Base-by-base conservation (phyloP, 2,329 filamentous ascomycete genomes). In the Ramichloridium luteum region DNA sequence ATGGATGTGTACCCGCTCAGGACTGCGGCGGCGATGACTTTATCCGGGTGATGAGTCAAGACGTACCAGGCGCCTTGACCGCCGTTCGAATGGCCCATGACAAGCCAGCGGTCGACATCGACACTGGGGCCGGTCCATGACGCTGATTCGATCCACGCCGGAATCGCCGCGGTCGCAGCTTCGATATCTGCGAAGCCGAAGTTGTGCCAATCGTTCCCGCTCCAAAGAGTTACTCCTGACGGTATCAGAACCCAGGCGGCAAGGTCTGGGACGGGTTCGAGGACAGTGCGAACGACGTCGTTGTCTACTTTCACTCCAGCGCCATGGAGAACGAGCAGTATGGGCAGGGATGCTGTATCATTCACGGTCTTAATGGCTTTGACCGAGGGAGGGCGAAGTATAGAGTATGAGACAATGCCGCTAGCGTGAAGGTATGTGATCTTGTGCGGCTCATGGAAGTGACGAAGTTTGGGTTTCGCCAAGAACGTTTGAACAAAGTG, bases 171-270 rank as follows among this genome's bases (percentile, higher is more conserved):
- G 4, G 72, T 48, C 3, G 68, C 67, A 40, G 66, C 65, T 50
- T 71, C 59, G 16, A 69, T 58, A 48, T 75, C 71, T 13, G 63
- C 56, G 40, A 67, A 64, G 1, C 70, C 70, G 68, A 69, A 74
- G 4, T 56, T 62, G 45, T 74, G 71, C 71, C 71, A 74, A 43
- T 74, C 71, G 48, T 75, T 70, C 14, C 65, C 64, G 41, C 66
- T 69, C 71, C 71, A 74, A 4, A 66, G 51, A 12, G 68, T 74
- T 11, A 67, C 67, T 13, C 70, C 71, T 3, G 64, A 68, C 6
- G 71, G 69, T 41, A 70, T 65, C 11, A 74, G 31, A 1, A 66
- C 54, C 67, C 68, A 75, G 3, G 67, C 62, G 38, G 64, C 68
- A 13, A 73, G 50, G 36, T 70, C 61, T 13, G 65, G 58, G 1